phyloP scores from a whole-genome alignment of 2,329 filamentous ascomycete genomes.

The Penicillium expansum region DNA sequence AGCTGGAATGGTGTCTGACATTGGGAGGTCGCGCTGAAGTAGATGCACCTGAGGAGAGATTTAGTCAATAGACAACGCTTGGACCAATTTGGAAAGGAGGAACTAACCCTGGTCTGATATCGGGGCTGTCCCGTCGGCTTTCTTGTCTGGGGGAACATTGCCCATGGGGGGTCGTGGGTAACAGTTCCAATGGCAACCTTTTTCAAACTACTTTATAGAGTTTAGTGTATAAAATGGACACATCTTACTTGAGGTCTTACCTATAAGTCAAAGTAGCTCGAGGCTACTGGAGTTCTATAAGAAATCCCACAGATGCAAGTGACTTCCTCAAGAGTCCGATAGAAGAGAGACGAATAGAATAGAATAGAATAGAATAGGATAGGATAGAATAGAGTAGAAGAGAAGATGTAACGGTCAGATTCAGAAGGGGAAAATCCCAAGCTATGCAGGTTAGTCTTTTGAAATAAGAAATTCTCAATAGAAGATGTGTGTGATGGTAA shows the following conservation, averaged over 20 bases:
- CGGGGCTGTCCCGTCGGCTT: conserved; percentile 12
- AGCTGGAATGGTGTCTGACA: conserved; percentile 20
- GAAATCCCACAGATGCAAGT: not conserved
- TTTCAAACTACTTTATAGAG: not conserved
- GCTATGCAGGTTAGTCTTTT: not conserved
- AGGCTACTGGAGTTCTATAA: not conserved
- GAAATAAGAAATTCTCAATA: not conserved
- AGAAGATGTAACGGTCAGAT: not conserved
- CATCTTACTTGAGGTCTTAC: not conserved
- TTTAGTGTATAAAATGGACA: not conserved
- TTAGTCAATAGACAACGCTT: not conserved
- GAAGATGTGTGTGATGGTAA: not conserved
- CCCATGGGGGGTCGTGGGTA: conserved; percentile 26
- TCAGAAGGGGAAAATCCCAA: not conserved
- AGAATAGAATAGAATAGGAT: not conserved
- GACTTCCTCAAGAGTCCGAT: not conserved
- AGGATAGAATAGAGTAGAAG: not conserved
- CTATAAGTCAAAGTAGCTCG: not conserved
- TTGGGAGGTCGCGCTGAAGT: conserved; percentile 18
- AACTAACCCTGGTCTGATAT: conserved; percentile 16
- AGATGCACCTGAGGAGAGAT: conserved; percentile 6
- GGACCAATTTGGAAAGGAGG: not conserved
- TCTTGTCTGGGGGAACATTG: conserved; percentile 27
- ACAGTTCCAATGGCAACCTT: not conserved
- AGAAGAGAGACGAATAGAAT: not conserved